Evolutionary conservation across 805 yeast species (phyloP).

Genomic region (Wickerhamiella azymoides): DNA sequence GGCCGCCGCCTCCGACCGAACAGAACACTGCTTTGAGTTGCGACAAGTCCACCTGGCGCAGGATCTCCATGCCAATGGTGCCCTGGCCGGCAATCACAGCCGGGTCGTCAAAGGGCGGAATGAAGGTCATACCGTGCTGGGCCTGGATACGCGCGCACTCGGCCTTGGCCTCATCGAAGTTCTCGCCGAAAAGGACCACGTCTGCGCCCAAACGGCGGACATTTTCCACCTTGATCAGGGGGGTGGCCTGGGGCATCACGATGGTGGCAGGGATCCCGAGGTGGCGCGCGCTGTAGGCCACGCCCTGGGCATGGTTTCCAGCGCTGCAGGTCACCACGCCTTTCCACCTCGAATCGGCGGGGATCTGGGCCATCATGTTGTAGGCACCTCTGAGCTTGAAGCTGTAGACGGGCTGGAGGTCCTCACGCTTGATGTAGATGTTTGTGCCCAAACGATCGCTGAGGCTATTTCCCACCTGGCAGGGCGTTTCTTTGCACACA

Average conservation of each 20-base stretch:
- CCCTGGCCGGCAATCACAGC: constrained; percentile 98
- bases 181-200: constrained; percentile 86
- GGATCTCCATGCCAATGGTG: constrained; percentile 83
- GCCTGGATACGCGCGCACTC: constrained; percentile 66
- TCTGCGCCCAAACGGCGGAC: constrained; percentile 88
- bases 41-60: constrained; percentile 70
- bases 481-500: constrained; percentile 81
- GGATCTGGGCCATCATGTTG: constrained; percentile 83
- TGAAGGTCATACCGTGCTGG: constrained; percentile 64
- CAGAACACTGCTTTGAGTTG: constrained; percentile 77
- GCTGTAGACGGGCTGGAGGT: constrained; percentile 84
- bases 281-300: constrained; percentile 78
- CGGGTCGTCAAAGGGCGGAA: constrained; percentile 99
- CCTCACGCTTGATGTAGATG: constrained; percentile 78
- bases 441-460: constrained; percentile 64
- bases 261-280: constrained; percentile 87
- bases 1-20: constrained; percentile 96
- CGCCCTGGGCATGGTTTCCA: constrained; percentile 99
- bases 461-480: constrained; percentile 58
- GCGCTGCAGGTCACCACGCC: constrained; percentile 99
- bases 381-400: constrained; percentile 96
- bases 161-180: constrained; percentile 85
- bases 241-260: constrained; percentile 97
- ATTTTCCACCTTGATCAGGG: constrained; percentile 82
- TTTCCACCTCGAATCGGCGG: constrained; percentile 40